A percentile compares a stretch with the other conserved stretches of the same genome.
Evolutionary conservation across 345 rosid genomes (phyloP).

Genomic region (Brassica juncea): DNA sequence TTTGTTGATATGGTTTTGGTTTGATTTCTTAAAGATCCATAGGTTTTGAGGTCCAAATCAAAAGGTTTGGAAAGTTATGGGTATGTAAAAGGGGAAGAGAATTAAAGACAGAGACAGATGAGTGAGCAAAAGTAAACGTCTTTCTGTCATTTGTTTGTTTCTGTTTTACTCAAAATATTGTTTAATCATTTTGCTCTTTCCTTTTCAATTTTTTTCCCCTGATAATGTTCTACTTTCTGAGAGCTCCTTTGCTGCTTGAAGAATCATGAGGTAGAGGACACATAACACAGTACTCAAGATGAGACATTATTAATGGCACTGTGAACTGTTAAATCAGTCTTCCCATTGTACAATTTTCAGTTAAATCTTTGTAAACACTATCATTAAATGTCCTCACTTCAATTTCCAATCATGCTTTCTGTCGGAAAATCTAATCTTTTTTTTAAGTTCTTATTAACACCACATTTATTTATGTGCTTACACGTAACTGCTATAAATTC

Average conservation of each 20-base stretch:
- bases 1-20: not conserved
- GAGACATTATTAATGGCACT: not conserved
- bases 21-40: not conserved
- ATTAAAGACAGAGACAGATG: conserved; percentile 24
- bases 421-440: conserved; percentile 1
- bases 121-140: conserved; percentile 25
- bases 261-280: conserved; percentile 10
- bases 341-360: not conserved
- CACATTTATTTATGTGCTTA: not conserved
- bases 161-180: not conserved
- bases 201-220: not conserved
- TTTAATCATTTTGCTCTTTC: conserved; percentile 9
- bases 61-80: conserved; percentile 22
- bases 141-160: conserved; percentile 35
- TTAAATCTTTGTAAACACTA: not conserved
- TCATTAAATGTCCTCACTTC: not conserved
- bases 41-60: conserved; percentile 10
- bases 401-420: conserved; percentile 22
- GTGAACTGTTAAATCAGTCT: not conserved
- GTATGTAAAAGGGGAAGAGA: conserved; percentile 7
- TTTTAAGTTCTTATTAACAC: not conserved
- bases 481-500: not conserved
- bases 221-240: not conserved
- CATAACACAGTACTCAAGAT: not conserved
- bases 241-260: not conserved